Evolutionary conservation across 2,329 filamentous ascomycete species (phyloP).

Genomic region (Aaosphaeria arxii): DNA sequence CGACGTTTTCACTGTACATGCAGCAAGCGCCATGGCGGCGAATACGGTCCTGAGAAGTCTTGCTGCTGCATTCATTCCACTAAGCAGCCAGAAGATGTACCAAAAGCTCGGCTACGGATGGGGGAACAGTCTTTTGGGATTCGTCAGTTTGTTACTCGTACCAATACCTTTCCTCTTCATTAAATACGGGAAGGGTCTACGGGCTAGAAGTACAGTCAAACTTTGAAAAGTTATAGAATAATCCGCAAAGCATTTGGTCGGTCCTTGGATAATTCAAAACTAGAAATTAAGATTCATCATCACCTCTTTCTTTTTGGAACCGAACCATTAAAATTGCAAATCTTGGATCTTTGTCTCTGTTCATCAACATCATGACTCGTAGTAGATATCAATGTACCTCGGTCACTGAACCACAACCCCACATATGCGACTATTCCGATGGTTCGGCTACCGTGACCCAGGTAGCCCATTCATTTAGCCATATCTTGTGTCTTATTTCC

Average conservation of each 20-base stretch:
- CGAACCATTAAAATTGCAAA: too few relatives aligned
- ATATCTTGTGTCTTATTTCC: too few relatives aligned
- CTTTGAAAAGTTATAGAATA: slow-evolving; percentile 10
- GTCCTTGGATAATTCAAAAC: too few relatives aligned
- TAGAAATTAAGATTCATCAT: too few relatives aligned
- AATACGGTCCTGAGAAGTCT: slow-evolving; percentile 38
- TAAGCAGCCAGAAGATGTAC: slow-evolving; percentile 37
- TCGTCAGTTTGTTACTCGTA: slow-evolving; percentile 24
- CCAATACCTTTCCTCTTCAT: slow-evolving; percentile 38
- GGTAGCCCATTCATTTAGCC: too few relatives aligned
- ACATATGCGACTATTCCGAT: too few relatives aligned
- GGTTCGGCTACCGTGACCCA: too few relatives aligned
- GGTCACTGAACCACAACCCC: too few relatives aligned
- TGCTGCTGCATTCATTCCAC: slow-evolving; percentile 39
- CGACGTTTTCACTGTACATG: slow-evolving; percentile 41
- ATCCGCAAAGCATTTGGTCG: not conserved
- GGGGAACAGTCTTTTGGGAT: slow-evolving; percentile 37
- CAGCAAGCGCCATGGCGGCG: slow-evolving; percentile 42
- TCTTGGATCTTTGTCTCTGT: too few relatives aligned
- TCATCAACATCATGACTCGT: too few relatives aligned
- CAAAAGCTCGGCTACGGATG: slow-evolving; percentile 38
- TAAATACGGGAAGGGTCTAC: slow-evolving; percentile 30
- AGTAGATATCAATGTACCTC: too few relatives aligned
- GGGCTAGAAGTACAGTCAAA: slow-evolving; percentile 25
- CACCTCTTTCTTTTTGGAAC: too few relatives aligned